Evolutionary conservation across 2,329 filamentous ascomycete species (phyloP), one percentile per base, ranked within the genome.

Genomic region (Fusarium pseudonygamai): DNA sequence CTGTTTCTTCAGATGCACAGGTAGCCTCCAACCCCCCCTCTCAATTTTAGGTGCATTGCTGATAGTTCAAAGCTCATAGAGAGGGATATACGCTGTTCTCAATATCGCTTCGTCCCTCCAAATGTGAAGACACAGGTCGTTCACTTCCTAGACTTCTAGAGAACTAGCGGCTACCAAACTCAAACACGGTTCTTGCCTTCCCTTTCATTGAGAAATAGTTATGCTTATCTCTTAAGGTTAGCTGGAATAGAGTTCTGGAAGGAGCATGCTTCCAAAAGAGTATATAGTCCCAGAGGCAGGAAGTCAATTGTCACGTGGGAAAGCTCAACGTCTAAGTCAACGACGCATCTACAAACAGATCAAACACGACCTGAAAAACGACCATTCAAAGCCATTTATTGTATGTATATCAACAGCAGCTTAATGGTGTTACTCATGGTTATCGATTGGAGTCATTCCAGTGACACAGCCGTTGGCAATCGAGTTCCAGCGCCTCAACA

Each of bases 141-240:
- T 12, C 8, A 28, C 20, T n/a, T n/a, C n/a, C n/a, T n/a, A 30
- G 5, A 6, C 46, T 28, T 34, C 13, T 6, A 3, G 9, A 36
- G 9, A 6, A 6, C 15, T 22, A 34, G 3, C 11, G 6, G 9
- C 5, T 30, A 37, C 13, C 1, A 14, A 11, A n/a, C 9, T 10
- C 1, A 12, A 46, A 24, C 12, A 5, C 5, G 13, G 26, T 14
- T 30, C 18, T 28, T 15, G 5, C 9, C 40, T 49, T 49, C 24
- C n/a, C 3, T 7, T 18, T 10, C 3, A 9, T 34, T 15, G 8
- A 7, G 8, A 12, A 20, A 12, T 2, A 6, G 2, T 28, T 16
- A 40, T 36, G 28, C 42, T 63, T 63, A 36, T 28, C 10, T 7
- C 1, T 60, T 42, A 60, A 60, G 60, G 42, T 60, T 40, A 36